A percentile compares a stretch with the other conserved stretches of the same genome.
These are phyloP conservation scores for Echinochloa phyllopogon DNA, from an alignment of 176 grass and related monocot species.

Conservation along the genomic window DNA sequence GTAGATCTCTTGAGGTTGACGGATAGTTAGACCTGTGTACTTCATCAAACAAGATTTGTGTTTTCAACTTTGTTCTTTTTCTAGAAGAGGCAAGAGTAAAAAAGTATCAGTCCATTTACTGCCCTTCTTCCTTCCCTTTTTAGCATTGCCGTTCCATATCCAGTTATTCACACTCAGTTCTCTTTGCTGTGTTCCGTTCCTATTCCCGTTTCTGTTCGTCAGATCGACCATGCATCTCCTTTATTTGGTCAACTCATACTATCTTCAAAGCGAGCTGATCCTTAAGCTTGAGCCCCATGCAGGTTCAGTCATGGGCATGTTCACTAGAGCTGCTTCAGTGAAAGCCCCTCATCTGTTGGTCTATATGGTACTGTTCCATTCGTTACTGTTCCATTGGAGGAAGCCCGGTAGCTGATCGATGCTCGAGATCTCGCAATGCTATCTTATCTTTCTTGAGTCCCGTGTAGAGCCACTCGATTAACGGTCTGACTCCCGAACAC, in stretches of 20 bases:
- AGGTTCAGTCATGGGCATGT: neutral
- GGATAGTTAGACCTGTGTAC: neutral
- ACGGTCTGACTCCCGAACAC: neutral
- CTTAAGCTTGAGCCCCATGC: neutral
- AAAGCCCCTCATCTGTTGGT: neutral
- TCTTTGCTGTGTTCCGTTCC: neutral
- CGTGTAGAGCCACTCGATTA: slow-evolving; percentile 33
- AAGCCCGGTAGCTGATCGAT: neutral
- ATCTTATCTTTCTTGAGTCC: slow-evolving; percentile 30
- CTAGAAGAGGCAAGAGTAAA: slow-evolving; percentile 24
- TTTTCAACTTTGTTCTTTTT: slow-evolving; percentile 10
- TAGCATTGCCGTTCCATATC: slow-evolving; percentile 26
- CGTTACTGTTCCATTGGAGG: slow-evolving; percentile 44
- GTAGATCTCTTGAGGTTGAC: neutral
- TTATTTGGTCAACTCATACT: slow-evolving; percentile 1
- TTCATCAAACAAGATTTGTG: neutral
- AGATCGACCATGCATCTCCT: neutral
- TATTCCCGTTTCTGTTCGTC: neutral
- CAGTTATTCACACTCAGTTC: slow-evolving; percentile 1
- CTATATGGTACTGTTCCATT: slow-evolving; percentile 46
- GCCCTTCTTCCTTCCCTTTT: slow-evolving; percentile 35
- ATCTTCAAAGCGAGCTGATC: neutral
- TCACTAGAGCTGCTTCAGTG: slow-evolving; percentile 2
- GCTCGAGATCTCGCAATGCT: slow-evolving; percentile 14
- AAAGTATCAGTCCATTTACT: neutral